Evolutionary conservation across 805 yeast genomes (phyloP).

Genomic region (Starmerella stigmatis): DNA sequence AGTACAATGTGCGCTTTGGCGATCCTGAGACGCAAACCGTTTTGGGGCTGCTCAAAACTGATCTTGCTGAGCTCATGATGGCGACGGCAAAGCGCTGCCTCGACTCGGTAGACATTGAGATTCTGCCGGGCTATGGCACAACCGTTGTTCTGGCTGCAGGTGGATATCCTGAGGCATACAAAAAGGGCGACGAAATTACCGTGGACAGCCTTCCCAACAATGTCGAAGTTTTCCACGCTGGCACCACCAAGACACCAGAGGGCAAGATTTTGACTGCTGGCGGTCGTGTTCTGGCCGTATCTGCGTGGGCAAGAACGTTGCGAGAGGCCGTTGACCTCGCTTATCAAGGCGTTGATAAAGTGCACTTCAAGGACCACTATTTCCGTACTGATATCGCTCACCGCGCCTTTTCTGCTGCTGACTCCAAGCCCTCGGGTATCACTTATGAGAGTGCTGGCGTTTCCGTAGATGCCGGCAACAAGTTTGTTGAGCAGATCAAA

Average conservation of each 20-base stretch:
- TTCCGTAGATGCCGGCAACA: constrained; percentile 90
- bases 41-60: constrained; percentile 81
- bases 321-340: constrained; percentile 77
- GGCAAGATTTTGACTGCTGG: constrained; percentile 74
- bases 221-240: constrained; percentile 88
- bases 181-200: constrained; percentile 76
- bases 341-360: constrained; percentile 70
- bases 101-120: constrained; percentile 58
- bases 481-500: constrained; percentile 81
- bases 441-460: constrained; percentile 97
- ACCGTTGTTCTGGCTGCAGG: constrained; percentile 96
- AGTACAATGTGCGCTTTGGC: constrained; percentile 95
- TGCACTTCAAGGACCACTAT: constrained; percentile 64
- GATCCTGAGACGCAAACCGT: constrained; percentile 99
- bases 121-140: constrained; percentile 54
- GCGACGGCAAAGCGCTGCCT: constrained; percentile 92
- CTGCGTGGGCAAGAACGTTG: constrained; percentile 69
- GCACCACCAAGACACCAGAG: constrained; percentile 49
- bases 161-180: constrained; percentile 86
- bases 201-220: constrained; percentile 39
- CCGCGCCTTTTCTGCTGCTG: constrained; percentile 67
- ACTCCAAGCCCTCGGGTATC: constrained; percentile 32
- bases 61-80: constrained; percentile 79
- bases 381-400: constrained; percentile 92
- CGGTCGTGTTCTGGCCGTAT: constrained; percentile 93